Conservation (phyloP, 73 alveolate genomes). For the Paramecium primaurelia region DNA sequence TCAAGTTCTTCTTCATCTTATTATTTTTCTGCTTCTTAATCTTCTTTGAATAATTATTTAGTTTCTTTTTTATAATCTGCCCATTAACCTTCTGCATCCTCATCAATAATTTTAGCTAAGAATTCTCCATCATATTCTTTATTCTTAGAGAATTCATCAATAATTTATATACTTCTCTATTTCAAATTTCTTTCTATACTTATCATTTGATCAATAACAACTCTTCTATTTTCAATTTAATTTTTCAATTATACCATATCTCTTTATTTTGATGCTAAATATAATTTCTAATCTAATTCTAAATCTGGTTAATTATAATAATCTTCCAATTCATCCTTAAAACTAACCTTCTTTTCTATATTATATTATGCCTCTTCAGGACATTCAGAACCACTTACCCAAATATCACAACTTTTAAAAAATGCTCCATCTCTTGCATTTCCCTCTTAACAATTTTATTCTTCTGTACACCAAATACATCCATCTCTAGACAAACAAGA, state of each 20-base stretch:
- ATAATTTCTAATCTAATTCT: conserved; percentile 29
- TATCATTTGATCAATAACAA: not conserved
- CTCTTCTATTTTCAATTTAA: conserved; percentile 33
- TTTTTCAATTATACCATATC: conserved; percentile 34
- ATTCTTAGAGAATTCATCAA: not conserved
- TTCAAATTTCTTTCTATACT: not conserved
- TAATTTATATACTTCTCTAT: not conserved
- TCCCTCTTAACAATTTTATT: conserved; percentile 5
- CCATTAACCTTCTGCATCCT: conserved; percentile 25
- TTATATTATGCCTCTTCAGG: not conserved
- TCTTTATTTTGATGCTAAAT: conserved; percentile 24
- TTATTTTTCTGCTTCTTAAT: not conserved
- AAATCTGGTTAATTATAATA: conserved; percentile 13
- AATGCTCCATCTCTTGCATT: conserved; percentile 6
- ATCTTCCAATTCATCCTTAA: not conserved
- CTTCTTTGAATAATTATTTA: not conserved
- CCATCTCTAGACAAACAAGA: not conserved
- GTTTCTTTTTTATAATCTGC: not conserved
- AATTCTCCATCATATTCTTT: conserved; percentile 33
- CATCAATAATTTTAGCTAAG: not conserved
- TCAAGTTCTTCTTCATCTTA: not conserved
- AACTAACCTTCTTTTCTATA: not conserved
- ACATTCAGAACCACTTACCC: not conserved
- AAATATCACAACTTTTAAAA: not conserved
- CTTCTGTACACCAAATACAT: conserved; percentile 33